Evolutionary conservation across 1,284 basidiomycete species (phyloP), one percentile per base, ranked within the genome.

Genomic region (Trichosporon faecale): DNA sequence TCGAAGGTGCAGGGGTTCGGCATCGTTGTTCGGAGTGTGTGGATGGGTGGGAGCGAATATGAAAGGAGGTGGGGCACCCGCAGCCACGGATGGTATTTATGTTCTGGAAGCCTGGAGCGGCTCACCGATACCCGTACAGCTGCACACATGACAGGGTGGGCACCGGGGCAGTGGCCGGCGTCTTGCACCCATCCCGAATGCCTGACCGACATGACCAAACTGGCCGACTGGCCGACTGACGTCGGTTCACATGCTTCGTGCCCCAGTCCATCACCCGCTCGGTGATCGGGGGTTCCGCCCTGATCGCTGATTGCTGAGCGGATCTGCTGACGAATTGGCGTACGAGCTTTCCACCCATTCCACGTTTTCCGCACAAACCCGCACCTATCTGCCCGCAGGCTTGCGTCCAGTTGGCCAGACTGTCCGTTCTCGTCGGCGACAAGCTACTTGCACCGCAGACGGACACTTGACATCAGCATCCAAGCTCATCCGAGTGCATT

Each of bases 1-100:
- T 68, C 68, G 27, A 72, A 72, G 23, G 66, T 14, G 37, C 63
- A 64, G 18, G 63, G 63, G 63, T 64, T 64, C 18, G 29, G 29
- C 57, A 61, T 61, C 29, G 52, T 61, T 52, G 49, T 5, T 23
- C 21, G 21, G 8, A 25, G 49, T 52, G 5, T 11, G 49, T 25
- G 18, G 25, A 12, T n/a, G 5, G 7, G 11, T 8, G 7, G 25
- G 23, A 52, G 21, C 49, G 49, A 21, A 23, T 23, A 52, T 23
- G 21, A 52, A 52, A 21, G 6, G 49, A 52, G 49, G 49, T 52
- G 49, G 49, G n/a, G n/a, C n/a, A n/a, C n/a, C n/a, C n/a, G 49
- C 49, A n/a, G 40, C 40, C 18, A 44, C 5, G 40, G 18, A 16
- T 37, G 14, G 1, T 44, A 44, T 44, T 44, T 44, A 44, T 44